Evolutionary conservation across 192 early-diverging fungal genomes (phyloP), one percentile per base, ranked within the genome.

Genomic region (Rhizophagus prolifer): DNA sequence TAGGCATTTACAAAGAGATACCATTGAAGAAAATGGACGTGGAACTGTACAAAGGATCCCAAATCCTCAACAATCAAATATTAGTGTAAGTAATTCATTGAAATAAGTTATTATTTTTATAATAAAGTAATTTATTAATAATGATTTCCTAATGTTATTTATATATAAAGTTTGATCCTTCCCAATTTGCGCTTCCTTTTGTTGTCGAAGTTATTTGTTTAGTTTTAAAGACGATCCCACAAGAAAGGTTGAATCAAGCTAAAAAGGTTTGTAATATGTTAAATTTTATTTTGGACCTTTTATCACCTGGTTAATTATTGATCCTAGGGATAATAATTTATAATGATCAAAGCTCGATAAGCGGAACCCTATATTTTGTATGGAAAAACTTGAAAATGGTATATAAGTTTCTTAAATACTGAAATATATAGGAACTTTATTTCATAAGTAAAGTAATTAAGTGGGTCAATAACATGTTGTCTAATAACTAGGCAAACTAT

Each of bases 171-270:
- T 58, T 76, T 59, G 75, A 76, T 59, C 58, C 58, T 16, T 58
- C 75, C 12, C 63, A 68, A 44, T 76, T 76, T 23, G 21, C 75
- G 10, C 21, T 76, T 13, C 65, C 41, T 25, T 67, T 76, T 12
- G 65, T 76, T 19, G 65, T 76, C 7, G 75, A 76, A n/a, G 41
- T 68, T 9, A 76, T 76, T 34, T 44, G 36, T 34, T 36, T 28
- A 5, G 41, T 66, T 58, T 68, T 76, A 23, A 65, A 76, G 44
- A 26, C 44, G 3, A 64, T 76, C 12, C 34, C 75, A 23, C 75
- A 46, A 36, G 75, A 68, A 38, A 63, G 65, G 28, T 38, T 76
- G 8, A 58, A 58, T 31, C 75, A 76, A 76, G 31, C 65, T n/a
- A 68, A 61, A 65, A n/a, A 61, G 65, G 75, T 61, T 25, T 31